phyloP scores from a whole-genome alignment of 2,329 filamentous ascomycete genomes.

The Aspergillus tubingensis region DNA sequence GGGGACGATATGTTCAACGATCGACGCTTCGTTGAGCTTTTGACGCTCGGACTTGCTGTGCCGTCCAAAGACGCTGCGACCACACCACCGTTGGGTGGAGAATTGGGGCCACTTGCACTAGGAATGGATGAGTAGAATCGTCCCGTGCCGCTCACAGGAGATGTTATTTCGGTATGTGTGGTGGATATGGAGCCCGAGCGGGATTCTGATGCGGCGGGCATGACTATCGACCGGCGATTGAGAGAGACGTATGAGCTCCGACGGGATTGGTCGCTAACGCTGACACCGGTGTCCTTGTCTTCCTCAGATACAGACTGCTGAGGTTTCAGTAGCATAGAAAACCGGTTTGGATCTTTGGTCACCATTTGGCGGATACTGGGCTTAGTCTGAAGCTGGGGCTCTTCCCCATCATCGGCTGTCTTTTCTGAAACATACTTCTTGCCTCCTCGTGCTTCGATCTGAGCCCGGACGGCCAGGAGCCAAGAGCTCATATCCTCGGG shows the following conservation, averaged over 20 bases:
- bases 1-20: constrained; percentile 26
- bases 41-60: constrained; percentile 23
- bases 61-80: constrained; percentile 16
- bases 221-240: constrained; percentile 31
- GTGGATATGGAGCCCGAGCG: constrained; percentile 33
- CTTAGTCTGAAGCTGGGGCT: constrained; percentile 29
- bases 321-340: constrained; percentile 34
- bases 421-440: constrained; percentile 46
- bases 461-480: constrained; percentile 47
- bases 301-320: constrained; percentile 26
- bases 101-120: constrained; percentile 19
- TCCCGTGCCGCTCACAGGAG: constrained; percentile 12
- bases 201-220: constrained; percentile 25
- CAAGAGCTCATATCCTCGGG: constrained; percentile 49
- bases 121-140: constrained; percentile 21
- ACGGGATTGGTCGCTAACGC: constrained; percentile 27
- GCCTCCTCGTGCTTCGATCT: constrained; percentile 50
- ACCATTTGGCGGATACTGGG: constrained; percentile 35
- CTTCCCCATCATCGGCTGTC: constrained; percentile 31
- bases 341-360: constrained; percentile 38
- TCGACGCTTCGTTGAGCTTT: constrained; percentile 29
- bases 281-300: constrained; percentile 27
- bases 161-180: constrained; percentile 27
- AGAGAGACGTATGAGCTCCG: constrained; percentile 33
- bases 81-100: constrained; percentile 19